phyloP scores from a whole-genome alignment of 805 yeast genomes.

The Wickerhamiella domercqiae region DNA sequence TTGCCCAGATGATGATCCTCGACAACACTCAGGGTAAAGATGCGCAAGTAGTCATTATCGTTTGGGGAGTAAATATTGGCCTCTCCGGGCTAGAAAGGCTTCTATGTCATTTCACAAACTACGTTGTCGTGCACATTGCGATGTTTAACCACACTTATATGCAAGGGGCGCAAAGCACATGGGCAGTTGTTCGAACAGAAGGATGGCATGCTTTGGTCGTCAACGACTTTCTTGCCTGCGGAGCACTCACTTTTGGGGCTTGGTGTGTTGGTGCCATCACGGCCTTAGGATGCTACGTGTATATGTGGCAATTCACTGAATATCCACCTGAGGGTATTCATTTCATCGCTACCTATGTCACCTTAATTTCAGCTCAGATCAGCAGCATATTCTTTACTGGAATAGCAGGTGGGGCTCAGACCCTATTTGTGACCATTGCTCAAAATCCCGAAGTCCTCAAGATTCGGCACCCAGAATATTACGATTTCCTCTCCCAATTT shows the following conservation, averaged over 20 bases:
- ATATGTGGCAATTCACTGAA: conserved; percentile 52
- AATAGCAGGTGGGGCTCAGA: conserved; percentile 65
- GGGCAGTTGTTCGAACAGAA: conserved; percentile 58
- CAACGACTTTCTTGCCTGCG: conserved; percentile 67
- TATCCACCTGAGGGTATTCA: conserved; percentile 37
- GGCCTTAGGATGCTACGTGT: conserved; percentile 47
- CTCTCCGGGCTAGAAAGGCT: conserved; percentile 59
- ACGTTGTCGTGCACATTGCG: conserved; percentile 77
- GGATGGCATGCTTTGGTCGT: conserved; percentile 77
- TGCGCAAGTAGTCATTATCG: conserved; percentile 11
- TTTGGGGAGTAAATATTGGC: conserved; percentile 22
- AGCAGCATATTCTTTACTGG: conserved; percentile 58
- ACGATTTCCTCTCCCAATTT: conserved; percentile 1
- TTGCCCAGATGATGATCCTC: conserved; percentile 12
- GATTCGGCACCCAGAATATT: conserved; percentile 44
- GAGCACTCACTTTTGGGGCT: conserved; percentile 65
- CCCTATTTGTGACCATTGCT: conserved; percentile 71
- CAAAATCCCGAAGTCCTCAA: conserved; percentile 74
- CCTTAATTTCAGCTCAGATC: conserved; percentile 62
- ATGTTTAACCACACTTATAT: conserved; percentile 70
- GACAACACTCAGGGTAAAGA: conserved; percentile 7
- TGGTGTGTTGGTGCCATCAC: conserved; percentile 56
- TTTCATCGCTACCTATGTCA: conserved; percentile 49
- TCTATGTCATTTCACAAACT: conserved; percentile 74
- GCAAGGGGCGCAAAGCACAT: conserved; percentile 65